These are phyloP conservation scores for Amanita jacksonii DNA, from an alignment of 768 basidiomycete genomes.

Conservation along the genomic window DNA sequence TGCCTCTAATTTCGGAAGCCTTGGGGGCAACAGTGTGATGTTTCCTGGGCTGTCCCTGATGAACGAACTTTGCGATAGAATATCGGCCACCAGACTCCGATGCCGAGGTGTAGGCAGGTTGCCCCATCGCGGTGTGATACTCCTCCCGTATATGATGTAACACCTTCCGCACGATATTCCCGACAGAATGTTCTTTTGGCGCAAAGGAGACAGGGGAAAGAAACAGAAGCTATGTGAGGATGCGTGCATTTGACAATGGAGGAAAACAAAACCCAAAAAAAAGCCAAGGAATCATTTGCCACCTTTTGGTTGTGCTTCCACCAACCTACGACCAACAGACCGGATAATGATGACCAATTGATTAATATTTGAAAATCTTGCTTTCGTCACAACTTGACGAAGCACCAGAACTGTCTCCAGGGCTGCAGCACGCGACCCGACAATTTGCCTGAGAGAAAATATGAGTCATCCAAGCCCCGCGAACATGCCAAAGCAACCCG, in stretches of 20 bases:
- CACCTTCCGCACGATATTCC: constrained; percentile 89
- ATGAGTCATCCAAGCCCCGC: background rate
- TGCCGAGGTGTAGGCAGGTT: constrained; percentile 24
- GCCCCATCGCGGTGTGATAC: constrained; percentile 70
- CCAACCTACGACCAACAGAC: constrained; percentile 66
- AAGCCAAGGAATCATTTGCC: constrained; percentile 6
- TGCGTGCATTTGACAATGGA: constrained; percentile 1
- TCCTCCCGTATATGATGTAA: constrained; percentile 94
- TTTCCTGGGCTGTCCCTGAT: constrained; percentile 64
- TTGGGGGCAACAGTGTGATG: constrained; percentile 34
- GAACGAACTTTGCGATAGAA: constrained; percentile 78
- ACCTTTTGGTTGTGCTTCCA: constrained; percentile 96
- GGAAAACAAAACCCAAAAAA: constrained; percentile 6
- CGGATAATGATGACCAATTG: constrained; percentile 77
- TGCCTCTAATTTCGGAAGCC: constrained; percentile 39
- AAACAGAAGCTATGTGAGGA: background rate
- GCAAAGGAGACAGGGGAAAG: background rate
- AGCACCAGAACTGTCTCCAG: constrained; percentile 84
- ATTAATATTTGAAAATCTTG: constrained; percentile 79
- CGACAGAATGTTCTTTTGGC: constrained; percentile 78
- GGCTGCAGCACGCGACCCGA: constrained; percentile 85
- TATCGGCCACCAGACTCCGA: constrained; percentile 29
- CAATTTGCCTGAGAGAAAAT: constrained; percentile 57
- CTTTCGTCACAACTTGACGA: constrained; percentile 81
- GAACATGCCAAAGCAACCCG: constrained; percentile 12